Evolutionary conservation across 2,329 filamentous ascomycete genomes (phyloP).

Genomic region (Sordariomycetes sp.): DNA sequence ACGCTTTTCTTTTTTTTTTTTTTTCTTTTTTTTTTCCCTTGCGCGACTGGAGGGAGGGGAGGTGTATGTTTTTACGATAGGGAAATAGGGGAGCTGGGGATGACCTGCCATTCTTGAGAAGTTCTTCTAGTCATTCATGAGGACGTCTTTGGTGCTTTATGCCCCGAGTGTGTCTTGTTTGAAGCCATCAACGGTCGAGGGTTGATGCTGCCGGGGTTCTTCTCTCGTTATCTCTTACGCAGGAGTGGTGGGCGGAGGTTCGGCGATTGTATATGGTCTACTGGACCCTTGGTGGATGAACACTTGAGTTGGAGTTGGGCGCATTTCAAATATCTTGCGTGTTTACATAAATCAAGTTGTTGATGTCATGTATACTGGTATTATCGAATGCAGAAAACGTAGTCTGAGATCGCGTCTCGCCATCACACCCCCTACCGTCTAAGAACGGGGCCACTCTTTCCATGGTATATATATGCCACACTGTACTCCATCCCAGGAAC

Average conservation of each 20-base stretch:
- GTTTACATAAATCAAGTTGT: background rate
- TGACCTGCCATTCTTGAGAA: background rate
- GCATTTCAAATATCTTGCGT: background rate
- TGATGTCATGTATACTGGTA: too few relatives aligned
- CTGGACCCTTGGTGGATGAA: background rate
- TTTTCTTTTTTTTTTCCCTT: background rate
- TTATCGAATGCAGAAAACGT: background rate
- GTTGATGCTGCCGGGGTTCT: background rate
- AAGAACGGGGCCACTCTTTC: too few relatives aligned
- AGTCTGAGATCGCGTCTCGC: too few relatives aligned
- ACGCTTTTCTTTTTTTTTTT: background rate
- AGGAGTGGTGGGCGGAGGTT: background rate
- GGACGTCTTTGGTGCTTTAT: background rate
- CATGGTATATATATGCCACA: too few relatives aligned
- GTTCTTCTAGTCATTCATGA: background rate
- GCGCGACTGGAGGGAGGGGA: background rate
- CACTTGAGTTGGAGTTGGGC: background rate
- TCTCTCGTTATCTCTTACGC: background rate
- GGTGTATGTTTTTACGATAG: background rate
- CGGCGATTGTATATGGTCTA: background rate
- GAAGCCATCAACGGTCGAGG: background rate
- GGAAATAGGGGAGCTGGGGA: background rate
- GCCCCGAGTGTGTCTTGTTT: background rate
- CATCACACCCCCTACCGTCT: too few relatives aligned
- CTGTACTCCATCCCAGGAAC: too few relatives aligned